Base-by-base conservation (phyloP, 805 yeast genomes). In the Nakazawaea peltata region DNA sequence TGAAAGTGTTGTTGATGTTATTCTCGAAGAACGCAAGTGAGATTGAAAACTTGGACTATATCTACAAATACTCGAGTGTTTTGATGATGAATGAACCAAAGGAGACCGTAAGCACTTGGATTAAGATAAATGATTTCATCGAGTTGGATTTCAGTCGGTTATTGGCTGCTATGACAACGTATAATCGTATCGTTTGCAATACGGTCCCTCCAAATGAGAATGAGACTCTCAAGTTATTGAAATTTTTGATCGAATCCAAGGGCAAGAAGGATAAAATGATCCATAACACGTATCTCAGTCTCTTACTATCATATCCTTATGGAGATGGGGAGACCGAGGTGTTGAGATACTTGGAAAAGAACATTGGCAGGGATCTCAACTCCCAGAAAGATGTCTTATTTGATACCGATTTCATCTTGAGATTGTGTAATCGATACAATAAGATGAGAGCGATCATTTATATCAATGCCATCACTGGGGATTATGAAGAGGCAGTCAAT, bases 401-500 rank as follows among this genome's bases (percentile, higher is more conserved):
- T 48, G 94, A 88, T 49, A 59, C 76, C 2, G 86, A 84, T 44
- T 84, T 82, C 45, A 71, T 88, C 3, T 54, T 92, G 22, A 63
- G 97, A 37, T 52, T 87, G 21, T 82, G 94, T 46, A 64, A 82
- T 33, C 70, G 68, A 37, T 69, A 71, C 48, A 54, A 70, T 9
- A 75, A 73, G 40, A 62, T 67, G 33, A 73, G 73, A 41, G 70
- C 88, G 1, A 87, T 95, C 1, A 75, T 86, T 8, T 68, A 71
- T 39, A 68, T 92, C n/a, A 76, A 81, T 46, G 72, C 92, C 1
- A 63, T 72, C 33, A 57, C 85, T 55, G 73, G 68, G 4, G 65
- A 82, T 30, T 83, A 69, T 49, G 94, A 86, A 41, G 87, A 83
- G 36, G 97, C 97, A 0, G 74, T 88, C 24, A 66, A 67, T 32